Conservation (phyloP, 345 rosid genomes). For the Schrenkiella parvula region DNA sequence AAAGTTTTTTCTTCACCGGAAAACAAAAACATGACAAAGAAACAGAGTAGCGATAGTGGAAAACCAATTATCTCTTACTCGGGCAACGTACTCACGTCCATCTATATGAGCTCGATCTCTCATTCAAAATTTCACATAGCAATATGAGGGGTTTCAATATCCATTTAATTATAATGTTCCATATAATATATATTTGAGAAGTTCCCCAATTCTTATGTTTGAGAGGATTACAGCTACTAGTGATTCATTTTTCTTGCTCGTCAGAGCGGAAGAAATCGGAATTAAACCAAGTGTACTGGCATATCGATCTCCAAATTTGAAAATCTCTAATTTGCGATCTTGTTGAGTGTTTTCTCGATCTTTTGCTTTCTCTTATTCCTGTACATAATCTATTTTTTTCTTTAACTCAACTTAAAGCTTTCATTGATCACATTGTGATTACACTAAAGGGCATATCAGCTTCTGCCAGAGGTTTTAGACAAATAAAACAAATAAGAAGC, state of each 20-base stretch:
- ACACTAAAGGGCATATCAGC: neutral
- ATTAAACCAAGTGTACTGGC: slow-evolving; percentile 47
- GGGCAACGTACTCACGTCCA: too few species aligned
- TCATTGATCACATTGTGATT: neutral
- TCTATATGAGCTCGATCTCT: too few species aligned
- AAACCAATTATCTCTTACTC: too few species aligned
- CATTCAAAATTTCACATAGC: too few species aligned
- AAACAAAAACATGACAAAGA: too few species aligned
- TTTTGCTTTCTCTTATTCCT: neutral
- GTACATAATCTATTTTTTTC: neutral
- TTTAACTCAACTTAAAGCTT: neutral
- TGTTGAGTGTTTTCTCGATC: neutral
- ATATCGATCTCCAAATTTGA: slow-evolving; percentile 44
- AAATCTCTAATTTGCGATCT: neutral
- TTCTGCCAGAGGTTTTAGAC: neutral
- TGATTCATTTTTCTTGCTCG: neutral
- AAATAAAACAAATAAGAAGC: neutral
- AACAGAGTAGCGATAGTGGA: too few species aligned
- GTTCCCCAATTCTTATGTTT: too few species aligned
- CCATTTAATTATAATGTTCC: too few species aligned
- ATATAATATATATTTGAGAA: too few species aligned
- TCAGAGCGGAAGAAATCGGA: slow-evolving; percentile 44
- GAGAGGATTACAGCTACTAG: too few species aligned
- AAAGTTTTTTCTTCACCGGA: too few species aligned
- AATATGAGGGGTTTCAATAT: too few species aligned